Evolutionary conservation across 116 monocot genomes (phyloP), one percentile per base, ranked within the genome.

Genomic region (Phalaenopsis hybrid): DNA sequence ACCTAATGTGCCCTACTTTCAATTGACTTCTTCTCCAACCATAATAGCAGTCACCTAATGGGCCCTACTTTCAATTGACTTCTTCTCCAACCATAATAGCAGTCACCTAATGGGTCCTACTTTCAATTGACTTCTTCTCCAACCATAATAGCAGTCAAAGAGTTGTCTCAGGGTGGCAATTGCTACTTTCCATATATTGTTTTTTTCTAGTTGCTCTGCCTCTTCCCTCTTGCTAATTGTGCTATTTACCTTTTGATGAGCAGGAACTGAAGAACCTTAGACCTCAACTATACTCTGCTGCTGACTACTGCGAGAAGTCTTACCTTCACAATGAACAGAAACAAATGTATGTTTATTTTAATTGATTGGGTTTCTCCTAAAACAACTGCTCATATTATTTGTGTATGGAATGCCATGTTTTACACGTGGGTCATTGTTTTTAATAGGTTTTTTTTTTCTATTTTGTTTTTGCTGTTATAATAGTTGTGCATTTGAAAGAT

Each of bases 291-390:
- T 91, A 96, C 82, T 91, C 94, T 75, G 96, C 96, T n/a, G 94
- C 96, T 6, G 94, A 96, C 58, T 96, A 96, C 65, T 96, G 96
- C 76, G 96, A 96, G 79, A 96, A 92, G 72, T 94, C 96, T 16
- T 96, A 94, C 81, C 89, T 96, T 83, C 96, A 92, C 86, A 94
- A 88, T 79, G 96, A 96, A 58, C 92, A 96, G 85, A 96, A 96
- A 76, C 92, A 96, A 82, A 90, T 94, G 96, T 94, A 86, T 82
- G 86, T 75, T 61, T 50, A 52, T 51, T 31, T 50, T 77, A 6
- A 45, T 75, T n/a, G n/a, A 21, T 45, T 75, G 46, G n/a, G 21
- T 46, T 75, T 45, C 45, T 75, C 21, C 8, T 46, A 20, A 44
- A 75, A 46, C 15, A 15, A 37, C 41, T 34, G 5, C 15, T 7